phyloP scores from a whole-genome alignment of 2,329 filamentous ascomycete species.

The Neofusicoccum cordaticola region DNA sequence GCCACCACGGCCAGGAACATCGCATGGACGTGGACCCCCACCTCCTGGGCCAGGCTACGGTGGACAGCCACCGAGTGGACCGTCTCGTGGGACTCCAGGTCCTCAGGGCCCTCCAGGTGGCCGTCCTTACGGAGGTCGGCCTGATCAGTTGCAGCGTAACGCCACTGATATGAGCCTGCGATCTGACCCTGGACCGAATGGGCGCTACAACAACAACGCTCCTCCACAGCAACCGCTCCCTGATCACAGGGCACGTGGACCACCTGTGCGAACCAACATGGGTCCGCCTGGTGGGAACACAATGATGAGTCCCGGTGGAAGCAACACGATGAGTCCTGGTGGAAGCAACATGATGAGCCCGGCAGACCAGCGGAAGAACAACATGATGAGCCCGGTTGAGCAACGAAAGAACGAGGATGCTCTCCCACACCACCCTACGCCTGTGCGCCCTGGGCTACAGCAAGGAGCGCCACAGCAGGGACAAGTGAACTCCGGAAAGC shows the following conservation, averaged over 20 bases:
- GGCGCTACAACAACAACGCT: slow-evolving; percentile 6
- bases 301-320: slow-evolving; percentile 22
- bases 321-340: background rate
- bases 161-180: slow-evolving; percentile 27
- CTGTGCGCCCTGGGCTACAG: slow-evolving; percentile 21
- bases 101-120: slow-evolving; percentile 20
- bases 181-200: slow-evolving; percentile 10
- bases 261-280: slow-evolving; percentile 1
- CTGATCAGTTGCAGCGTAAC: slow-evolving; percentile 31
- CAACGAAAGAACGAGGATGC: background rate
- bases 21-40: slow-evolving; percentile 17
- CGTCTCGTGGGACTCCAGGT: slow-evolving; percentile 13
- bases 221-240: slow-evolving; percentile 13
- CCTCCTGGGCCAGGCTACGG: slow-evolving; percentile 15
- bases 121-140: slow-evolving; percentile 22
- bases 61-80: background rate
- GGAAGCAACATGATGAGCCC: background rate
- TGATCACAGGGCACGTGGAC: slow-evolving; percentile 17
- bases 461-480: background rate
- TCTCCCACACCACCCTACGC: slow-evolving; percentile 26
- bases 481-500: slow-evolving; percentile 24
- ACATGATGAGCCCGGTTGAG: slow-evolving; percentile 6
- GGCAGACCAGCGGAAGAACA: background rate
- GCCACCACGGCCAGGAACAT: background rate
- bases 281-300: slow-evolving; percentile 23